These are phyloP conservation scores for Gossypium turneri DNA, from an alignment of 345 rosid genomes.

Conservation along the genomic window DNA sequence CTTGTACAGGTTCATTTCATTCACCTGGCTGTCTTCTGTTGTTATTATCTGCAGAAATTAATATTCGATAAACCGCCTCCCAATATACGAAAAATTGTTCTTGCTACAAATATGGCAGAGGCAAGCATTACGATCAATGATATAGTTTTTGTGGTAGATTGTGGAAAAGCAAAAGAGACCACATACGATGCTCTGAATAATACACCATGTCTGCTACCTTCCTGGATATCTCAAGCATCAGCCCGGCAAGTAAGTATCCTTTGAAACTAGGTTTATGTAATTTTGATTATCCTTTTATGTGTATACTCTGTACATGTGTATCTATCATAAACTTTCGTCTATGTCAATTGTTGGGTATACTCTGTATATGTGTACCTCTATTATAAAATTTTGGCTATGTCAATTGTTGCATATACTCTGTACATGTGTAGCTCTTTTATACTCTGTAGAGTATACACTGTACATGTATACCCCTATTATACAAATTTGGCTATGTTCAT, in stretches of 20 bases:
- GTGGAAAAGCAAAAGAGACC: conserved; percentile 99
- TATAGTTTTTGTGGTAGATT: conserved; percentile 89
- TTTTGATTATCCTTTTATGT: neutral
- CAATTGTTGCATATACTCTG: neutral
- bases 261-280: neutral
- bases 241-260: conserved; percentile 67
- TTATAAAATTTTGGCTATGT: neutral
- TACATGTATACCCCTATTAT: neutral
- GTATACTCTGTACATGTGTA: neutral
- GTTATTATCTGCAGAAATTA: conserved; percentile 56
- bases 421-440: neutral
- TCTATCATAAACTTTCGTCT: neutral
- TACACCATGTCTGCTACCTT: conserved; percentile 96
- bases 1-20: neutral
- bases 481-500: neutral
- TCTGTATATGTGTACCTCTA: neutral
- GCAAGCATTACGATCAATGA: conserved; percentile 97
- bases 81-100: conserved; percentile 77
- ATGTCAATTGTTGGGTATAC: neutral
- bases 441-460: neutral
- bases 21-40: conserved; percentile 11
- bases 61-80: conserved; percentile 83
- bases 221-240: conserved; percentile 98
- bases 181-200: conserved; percentile 98
- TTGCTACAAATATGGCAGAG: conserved; percentile 99